phyloP scores from a whole-genome alignment of 768 basidiomycete genomes.

The Arthromyces matolae region DNA sequence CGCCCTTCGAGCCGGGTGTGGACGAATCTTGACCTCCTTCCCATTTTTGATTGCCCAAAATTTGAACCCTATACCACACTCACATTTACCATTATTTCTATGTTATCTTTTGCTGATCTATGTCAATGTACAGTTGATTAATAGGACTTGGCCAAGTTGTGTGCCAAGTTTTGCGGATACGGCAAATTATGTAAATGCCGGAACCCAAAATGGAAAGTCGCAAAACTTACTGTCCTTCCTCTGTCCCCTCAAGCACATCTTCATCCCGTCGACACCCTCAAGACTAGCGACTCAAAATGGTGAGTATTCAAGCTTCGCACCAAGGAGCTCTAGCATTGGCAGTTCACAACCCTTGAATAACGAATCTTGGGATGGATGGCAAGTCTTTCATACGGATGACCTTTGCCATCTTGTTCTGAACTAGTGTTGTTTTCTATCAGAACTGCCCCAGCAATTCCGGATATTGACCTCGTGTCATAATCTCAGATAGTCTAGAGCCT shows the following conservation, averaged over 20 bases:
- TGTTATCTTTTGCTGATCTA: slow-evolving; percentile 8
- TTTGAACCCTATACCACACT: too few species aligned
- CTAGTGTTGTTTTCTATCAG: slow-evolving; percentile 9
- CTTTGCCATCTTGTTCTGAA: slow-evolving; percentile 3
- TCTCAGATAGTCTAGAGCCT: slow-evolving; percentile 34
- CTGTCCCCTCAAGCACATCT: slow-evolving; percentile 2
- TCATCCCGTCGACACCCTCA: slow-evolving; percentile 11
- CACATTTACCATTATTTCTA: slow-evolving; percentile 12
- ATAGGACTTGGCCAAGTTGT: too few species aligned
- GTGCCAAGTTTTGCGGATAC: too few species aligned
- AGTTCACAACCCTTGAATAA: slow-evolving; percentile 30
- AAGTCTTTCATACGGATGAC: slow-evolving; percentile 39
- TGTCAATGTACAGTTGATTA: too few species aligned
- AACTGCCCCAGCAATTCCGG: slow-evolving; percentile 23
- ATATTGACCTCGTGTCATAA: slow-evolving; percentile 15
- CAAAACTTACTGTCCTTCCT: not conserved
- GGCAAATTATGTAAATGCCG: too few species aligned
- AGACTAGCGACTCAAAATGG: slow-evolving; percentile 45
- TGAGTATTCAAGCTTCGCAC: slow-evolving; percentile 34
- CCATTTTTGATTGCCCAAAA: too few species aligned
- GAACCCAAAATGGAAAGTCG: too few species aligned
- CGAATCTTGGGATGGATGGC: slow-evolving; percentile 48
- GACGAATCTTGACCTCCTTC: not conserved
- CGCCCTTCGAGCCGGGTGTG: not conserved
- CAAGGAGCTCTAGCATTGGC: slow-evolving; percentile 37